These are phyloP conservation scores for Eucalyptus tenuipes DNA, from an alignment of 345 rosid genomes.

Conservation along the genomic window DNA sequence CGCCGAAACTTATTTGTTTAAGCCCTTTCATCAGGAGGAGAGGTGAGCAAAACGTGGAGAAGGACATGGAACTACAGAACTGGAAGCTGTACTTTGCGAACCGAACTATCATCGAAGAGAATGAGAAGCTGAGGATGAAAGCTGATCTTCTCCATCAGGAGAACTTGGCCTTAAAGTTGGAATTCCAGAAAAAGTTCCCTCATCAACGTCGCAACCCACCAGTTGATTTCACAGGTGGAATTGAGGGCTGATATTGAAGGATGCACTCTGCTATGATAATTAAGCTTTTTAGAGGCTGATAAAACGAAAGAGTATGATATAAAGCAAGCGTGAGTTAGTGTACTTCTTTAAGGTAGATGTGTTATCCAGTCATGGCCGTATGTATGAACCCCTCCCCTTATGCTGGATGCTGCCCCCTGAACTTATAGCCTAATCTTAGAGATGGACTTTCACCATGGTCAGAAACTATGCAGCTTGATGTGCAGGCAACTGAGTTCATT, in stretches of 20 bases:
- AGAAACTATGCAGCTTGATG: background rate
- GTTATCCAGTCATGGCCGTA: background rate
- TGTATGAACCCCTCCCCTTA: background rate
- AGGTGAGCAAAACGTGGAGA: conserved; percentile 6
- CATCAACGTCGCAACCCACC: conserved; percentile 9
- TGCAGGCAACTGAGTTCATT: background rate
- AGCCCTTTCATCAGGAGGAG: background rate
- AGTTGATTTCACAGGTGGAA: background rate
- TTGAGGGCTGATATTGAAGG: background rate
- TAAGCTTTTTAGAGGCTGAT: background rate
- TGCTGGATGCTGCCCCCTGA: background rate
- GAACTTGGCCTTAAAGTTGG: conserved; percentile 32
- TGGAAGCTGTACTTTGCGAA: conserved; percentile 55
- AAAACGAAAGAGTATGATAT: background rate
- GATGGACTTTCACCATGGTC: background rate
- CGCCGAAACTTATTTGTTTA: background rate
- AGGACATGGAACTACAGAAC: conserved; percentile 40
- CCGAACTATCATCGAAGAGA: conserved; percentile 46
- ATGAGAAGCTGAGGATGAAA: conserved; percentile 44
- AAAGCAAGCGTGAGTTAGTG: background rate
- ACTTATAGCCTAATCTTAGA: background rate
- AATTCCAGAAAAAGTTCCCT: conserved; percentile 32
- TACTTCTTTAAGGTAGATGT: background rate
- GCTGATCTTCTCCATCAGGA: conserved; percentile 44
- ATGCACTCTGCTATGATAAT: background rate